Evolutionary conservation across 305 asterid species (phyloP).

Genomic region (Coffea humblotiana): DNA sequence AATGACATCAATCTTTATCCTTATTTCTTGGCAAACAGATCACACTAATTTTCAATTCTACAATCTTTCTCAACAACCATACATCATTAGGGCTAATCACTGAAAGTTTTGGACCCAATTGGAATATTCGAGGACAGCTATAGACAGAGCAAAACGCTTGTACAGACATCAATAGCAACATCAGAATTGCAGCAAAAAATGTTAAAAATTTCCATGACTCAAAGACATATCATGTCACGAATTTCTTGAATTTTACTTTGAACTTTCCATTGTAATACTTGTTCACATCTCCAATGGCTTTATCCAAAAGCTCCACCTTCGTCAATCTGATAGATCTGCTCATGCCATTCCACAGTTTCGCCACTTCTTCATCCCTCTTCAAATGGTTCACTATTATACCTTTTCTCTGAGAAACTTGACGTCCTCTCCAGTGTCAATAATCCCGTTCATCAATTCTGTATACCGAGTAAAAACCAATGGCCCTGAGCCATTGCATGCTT

Average conservation of each 20-base stretch:
- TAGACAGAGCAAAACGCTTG: slow-evolving; percentile 55
- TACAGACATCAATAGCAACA: slow-evolving; percentile 46
- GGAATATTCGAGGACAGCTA: slow-evolving; percentile 29
- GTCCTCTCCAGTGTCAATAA: slow-evolving; percentile 60
- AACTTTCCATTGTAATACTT: slow-evolving; percentile 46
- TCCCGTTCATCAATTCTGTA: slow-evolving; percentile 68
- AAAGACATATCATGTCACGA: slow-evolving; percentile 39
- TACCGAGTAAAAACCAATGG: slow-evolving; percentile 55
- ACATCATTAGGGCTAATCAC: not conserved
- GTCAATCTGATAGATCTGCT: slow-evolving; percentile 61
- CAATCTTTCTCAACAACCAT: not conserved
- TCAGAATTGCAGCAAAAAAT: slow-evolving; percentile 40
- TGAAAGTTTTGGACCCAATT: slow-evolving; percentile 6
- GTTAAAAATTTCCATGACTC: slow-evolving; percentile 55
- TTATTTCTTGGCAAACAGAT: too few species aligned
- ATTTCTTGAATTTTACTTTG: slow-evolving; percentile 50
- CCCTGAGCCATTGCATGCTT: slow-evolving; percentile 49
- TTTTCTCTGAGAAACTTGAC: slow-evolving; percentile 51
- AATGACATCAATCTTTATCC: too few species aligned
- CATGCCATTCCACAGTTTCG: slow-evolving; percentile 75
- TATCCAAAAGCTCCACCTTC: slow-evolving; percentile 61
- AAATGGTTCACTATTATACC: slow-evolving; percentile 55
- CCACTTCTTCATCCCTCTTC: slow-evolving; percentile 66
- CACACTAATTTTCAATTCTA: not conserved
- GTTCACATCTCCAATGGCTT: slow-evolving; percentile 59